Conservation (phyloP, 225 moss, liverwort and hornwort genomes). For the Neckera pumila region DNA sequence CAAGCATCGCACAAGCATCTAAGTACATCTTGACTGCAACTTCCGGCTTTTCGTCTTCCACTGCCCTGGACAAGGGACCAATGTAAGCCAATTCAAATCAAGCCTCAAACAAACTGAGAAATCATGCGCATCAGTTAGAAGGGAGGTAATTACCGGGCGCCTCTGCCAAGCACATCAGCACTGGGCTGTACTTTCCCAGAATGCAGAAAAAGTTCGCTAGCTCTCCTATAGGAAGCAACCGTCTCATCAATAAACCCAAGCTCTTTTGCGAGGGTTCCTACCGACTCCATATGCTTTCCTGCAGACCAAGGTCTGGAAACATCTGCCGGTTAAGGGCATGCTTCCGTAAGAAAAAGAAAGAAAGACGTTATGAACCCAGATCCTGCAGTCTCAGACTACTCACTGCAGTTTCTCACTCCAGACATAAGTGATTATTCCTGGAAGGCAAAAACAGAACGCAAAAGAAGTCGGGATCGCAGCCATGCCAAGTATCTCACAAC, state of each 20-base stretch:
- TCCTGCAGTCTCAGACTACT: not conserved
- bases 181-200: slow-evolving; percentile 91
- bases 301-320: slow-evolving; percentile 73
- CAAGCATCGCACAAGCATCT: slow-evolving; percentile 84
- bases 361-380: not conserved
- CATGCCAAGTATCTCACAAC: not conserved
- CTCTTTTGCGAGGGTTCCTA: slow-evolving; percentile 81
- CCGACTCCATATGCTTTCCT: slow-evolving; percentile 89
- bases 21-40: slow-evolving; percentile 80
- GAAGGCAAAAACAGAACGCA: not conserved
- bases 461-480: not conserved
- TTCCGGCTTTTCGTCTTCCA: slow-evolving; percentile 74
- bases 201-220: slow-evolving; percentile 63
- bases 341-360: not conserved
- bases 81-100: not conserved
- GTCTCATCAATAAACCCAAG: slow-evolving; percentile 58
- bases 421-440: not conserved
- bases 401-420: not conserved
- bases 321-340: slow-evolving; percentile 33
- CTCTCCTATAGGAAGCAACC: slow-evolving; percentile 55
- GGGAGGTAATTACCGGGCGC: slow-evolving; percentile 52
- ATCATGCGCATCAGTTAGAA: not conserved
- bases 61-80: slow-evolving; percentile 41
- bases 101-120: not conserved
- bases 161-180: slow-evolving; percentile 83